phyloP scores from a whole-genome alignment of 441 rosid genomes.

The Isatis lusitanica region DNA sequence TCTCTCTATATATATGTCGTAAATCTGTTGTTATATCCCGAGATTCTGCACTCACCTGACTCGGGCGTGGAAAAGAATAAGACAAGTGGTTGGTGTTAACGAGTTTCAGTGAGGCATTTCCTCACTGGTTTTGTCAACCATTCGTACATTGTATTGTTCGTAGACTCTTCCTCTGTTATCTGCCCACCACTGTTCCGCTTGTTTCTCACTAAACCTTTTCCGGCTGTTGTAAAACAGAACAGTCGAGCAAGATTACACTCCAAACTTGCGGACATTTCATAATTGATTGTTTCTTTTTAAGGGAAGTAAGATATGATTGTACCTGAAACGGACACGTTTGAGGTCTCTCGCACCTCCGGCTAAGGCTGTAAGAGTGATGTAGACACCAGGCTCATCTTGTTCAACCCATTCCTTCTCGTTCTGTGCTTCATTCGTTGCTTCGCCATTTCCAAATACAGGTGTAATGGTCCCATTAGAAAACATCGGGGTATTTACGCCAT shows the following conservation, averaged over 20 bases:
- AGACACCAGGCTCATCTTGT: constrained; percentile 95
- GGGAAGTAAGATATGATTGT: constrained; percentile 6
- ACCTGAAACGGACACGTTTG: constrained; percentile 97
- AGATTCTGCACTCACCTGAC: constrained; percentile 24
- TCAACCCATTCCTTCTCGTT: constrained; percentile 87
- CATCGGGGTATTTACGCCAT: constrained; percentile 45
- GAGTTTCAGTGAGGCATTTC: constrained; percentile 59
- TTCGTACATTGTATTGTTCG: constrained; percentile 78
- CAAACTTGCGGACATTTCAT: background rate
- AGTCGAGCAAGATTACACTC: background rate
- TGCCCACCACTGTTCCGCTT: constrained; percentile 98
- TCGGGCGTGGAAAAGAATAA: constrained; percentile 30
- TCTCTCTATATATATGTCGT: background rate
- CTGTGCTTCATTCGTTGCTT: constrained; percentile 61
- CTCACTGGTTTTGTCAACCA: constrained; percentile 71
- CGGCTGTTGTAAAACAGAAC: constrained; percentile 52
- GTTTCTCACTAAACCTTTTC: constrained; percentile 85
- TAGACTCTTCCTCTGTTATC: constrained; percentile 90
- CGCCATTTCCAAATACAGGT: constrained; percentile 45
- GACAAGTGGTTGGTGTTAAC: constrained; percentile 23
- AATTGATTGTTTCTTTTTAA: background rate
- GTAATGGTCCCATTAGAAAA: constrained; percentile 56
- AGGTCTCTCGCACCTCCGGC: constrained; percentile 89
- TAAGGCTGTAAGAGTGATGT: constrained; percentile 79
- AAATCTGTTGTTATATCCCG: constrained; percentile 34